These are phyloP conservation scores for Iris macrosiphon DNA, from an alignment of 106 monocot species.

Conservation along the genomic window DNA sequence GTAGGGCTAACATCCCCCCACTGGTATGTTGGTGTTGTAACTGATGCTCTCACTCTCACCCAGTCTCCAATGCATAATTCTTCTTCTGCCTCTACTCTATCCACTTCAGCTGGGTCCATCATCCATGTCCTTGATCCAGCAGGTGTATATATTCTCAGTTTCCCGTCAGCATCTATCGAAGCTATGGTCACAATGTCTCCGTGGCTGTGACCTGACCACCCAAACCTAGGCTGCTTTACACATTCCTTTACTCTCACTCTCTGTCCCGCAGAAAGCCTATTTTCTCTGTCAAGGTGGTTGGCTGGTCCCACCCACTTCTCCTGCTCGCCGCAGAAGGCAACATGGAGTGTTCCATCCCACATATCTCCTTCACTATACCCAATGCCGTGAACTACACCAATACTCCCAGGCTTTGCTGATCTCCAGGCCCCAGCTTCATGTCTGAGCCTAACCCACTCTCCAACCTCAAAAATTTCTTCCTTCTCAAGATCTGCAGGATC, in stretches of 20 bases:
- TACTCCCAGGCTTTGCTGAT: slow-evolving; percentile 72
- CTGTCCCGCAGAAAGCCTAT: slow-evolving; percentile 52
- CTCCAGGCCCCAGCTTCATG: slow-evolving; percentile 45
- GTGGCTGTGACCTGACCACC: slow-evolving; percentile 90
- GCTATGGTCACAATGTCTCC: slow-evolving; percentile 73
- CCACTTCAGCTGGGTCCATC: slow-evolving; percentile 90
- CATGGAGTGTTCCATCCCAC: slow-evolving; percentile 83
- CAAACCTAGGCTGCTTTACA: slow-evolving; percentile 90
- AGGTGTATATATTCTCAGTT: slow-evolving; percentile 79
- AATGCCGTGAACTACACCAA: slow-evolving; percentile 84
- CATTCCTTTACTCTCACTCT: slow-evolving; percentile 54
- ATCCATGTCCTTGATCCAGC: slow-evolving; percentile 86
- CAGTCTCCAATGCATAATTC: slow-evolving; percentile 77
- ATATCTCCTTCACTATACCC: slow-evolving; percentile 55
- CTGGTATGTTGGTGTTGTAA: slow-evolving; percentile 74
- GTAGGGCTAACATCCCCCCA: slow-evolving; percentile 87
- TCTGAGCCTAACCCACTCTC: slow-evolving; percentile 83
- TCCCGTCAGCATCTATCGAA: slow-evolving; percentile 93
- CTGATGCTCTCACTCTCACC: slow-evolving; percentile 65
- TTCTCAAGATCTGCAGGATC: slow-evolving; percentile 94
- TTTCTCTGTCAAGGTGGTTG: slow-evolving; percentile 40
- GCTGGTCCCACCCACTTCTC: slow-evolving; percentile 83
- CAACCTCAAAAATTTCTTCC: slow-evolving; percentile 77
- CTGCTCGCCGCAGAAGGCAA: slow-evolving; percentile 90
- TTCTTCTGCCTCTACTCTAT: slow-evolving; percentile 78